Evolutionary conservation across 768 basidiomycete species (phyloP), one percentile per base, ranked within the genome.

Genomic region (Clitopilus passeckerianus): DNA sequence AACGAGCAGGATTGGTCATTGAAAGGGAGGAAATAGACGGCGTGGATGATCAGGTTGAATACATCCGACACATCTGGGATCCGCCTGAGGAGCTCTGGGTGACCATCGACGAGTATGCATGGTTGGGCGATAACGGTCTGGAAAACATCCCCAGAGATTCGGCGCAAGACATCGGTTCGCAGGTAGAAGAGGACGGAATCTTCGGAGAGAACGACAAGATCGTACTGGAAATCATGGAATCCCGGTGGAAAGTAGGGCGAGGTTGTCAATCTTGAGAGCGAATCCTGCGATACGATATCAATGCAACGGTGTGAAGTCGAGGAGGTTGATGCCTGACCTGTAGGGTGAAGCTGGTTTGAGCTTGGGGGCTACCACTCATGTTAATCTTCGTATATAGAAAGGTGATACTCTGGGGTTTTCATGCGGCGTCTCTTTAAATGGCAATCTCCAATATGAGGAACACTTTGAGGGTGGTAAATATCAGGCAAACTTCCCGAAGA

Each of bases 1-100:
- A 81, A 72, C 15, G 76, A 67, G 12, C 84, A 83, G 9, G 77
- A 72, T 65, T 82, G 82, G 53, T 80, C 81, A 22, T 77, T 70
- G 62, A 75, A 79, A 14, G 82, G 72, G 50, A 78, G 68, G 59
- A 75, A 69, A 63, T 86, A 86, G 33, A 84, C 60, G 12, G 76
- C 68, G 63, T 86, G 83, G 27, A 86, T 68, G 23, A 86, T 63
- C 63, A 86, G 67, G 60, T 85, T 85, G 60, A 86, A 68, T 5
- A 79, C 68, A 0, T 65, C 65, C 0, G 85, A 78, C 15, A 73
- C 59, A 60, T 83, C 78, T 4, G 76, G 67, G 35, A 84, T 61
- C 20, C 74, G 60, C 43, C 84, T 61, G 43, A 27, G 8, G 16
- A 22, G 15, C 4, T 34, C 22, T 56, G 57, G 52, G 59, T 57